Base-by-base conservation (phyloP, 805 yeast genomes). In the Kurtzmaniella cleridarum region DNA sequence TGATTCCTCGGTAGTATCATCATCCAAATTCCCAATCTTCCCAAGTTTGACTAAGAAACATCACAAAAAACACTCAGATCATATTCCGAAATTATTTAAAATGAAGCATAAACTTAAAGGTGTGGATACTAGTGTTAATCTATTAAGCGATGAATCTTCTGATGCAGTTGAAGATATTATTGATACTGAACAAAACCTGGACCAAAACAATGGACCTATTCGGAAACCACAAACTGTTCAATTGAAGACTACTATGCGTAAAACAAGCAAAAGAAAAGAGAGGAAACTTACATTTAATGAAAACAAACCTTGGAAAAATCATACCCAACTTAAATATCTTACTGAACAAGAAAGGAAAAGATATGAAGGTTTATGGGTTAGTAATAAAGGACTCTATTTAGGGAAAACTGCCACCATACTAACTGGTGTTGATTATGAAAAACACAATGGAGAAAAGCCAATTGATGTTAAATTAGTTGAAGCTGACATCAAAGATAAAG, bases 301-400 rank as follows among this genome's bases (percentile, higher is more conserved):
- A 51, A 86, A 84, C 43, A 88, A 89, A 59, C 98, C 98, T 0
- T 89, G 97, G 96, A 89, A 90, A 51, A 80, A 82, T 51, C 97
- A 88, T 59, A 68, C 67, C 24, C 84, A 78, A 43, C 67, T 79
- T 5, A 51, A 45, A 55, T 67, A 46, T 57, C 65, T 73, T 27
- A 69, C 75, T 1, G 79, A 76, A 33, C 73, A 67, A 32, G 98
- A 93, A 56, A 72, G 86, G 42, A 89, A 89, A 55, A 63, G 98
- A 29, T 93, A 91, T 59, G 97, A 90, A 59, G 95, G 95, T 18
- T 75, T 93, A 12, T 93, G 96, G 96, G 95, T 84, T 0, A 79
- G 95, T 27, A 93, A 93, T 55, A 78, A 77, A 45, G 95, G 93
- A 2, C 53, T 64, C 3, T 81, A 82, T 50, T 57, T 81, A 47